Evolutionary conservation across 805 yeast species (phyloP).

Genomic region (Ogataea populi-albae): DNA sequence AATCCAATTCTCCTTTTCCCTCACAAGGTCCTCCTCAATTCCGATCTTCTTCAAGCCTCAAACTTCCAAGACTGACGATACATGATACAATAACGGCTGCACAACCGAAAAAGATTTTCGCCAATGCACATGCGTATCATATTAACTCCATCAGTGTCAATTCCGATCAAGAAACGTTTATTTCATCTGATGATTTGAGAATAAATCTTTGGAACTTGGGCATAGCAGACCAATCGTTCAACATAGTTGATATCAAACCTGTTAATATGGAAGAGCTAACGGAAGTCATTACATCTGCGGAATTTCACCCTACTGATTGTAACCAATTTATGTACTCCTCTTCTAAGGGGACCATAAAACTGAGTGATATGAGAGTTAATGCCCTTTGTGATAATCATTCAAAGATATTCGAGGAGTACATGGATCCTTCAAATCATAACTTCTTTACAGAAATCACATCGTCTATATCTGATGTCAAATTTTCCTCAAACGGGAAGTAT

Average conservation of each 20-base stretch:
- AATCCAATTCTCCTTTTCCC: constrained; percentile 23
- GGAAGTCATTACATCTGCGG: constrained; percentile 95
- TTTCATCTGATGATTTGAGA: constrained; percentile 90
- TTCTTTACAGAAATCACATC: constrained; percentile 97
- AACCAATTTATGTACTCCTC: constrained; percentile 93
- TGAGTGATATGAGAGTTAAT: constrained; percentile 94
- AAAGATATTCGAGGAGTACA: constrained; percentile 84
- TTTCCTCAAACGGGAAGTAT: constrained; percentile 87
- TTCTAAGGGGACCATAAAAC: constrained; percentile 91
- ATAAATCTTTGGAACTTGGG: constrained; percentile 94
- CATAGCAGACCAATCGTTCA: constrained; percentile 91
- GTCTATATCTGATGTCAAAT: constrained; percentile 89
- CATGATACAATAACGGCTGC: constrained; percentile 96
- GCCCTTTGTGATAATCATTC: constrained; percentile 92
- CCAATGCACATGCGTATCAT: constrained; percentile 98
- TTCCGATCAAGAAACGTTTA: constrained; percentile 93
- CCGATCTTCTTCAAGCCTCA: constrained; percentile 42
- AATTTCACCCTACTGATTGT: constrained; percentile 91
- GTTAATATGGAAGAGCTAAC: constrained; percentile 98
- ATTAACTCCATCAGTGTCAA: constrained; percentile 93
- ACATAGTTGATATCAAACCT: constrained; percentile 97
- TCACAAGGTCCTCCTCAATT: constrained; percentile 13
- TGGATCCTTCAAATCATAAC: constrained; percentile 89
- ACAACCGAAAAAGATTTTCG: constrained; percentile 84
- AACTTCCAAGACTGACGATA: constrained; percentile 82